Base-by-base conservation (phyloP, 2,329 filamentous ascomycete species). In the Cladophialophora immunda region DNA sequence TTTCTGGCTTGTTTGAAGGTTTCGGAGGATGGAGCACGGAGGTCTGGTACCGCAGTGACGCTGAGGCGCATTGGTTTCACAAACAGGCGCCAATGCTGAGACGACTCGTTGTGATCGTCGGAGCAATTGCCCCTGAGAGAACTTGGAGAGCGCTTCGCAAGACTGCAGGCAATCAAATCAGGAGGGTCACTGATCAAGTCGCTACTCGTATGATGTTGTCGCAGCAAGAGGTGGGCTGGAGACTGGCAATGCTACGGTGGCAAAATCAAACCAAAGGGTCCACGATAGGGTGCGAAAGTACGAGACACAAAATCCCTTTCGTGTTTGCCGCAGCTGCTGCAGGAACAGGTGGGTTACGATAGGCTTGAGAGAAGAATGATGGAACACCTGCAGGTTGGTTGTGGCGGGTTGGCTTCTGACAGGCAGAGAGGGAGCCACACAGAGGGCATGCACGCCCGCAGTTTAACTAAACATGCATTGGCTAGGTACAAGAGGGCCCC, bases 101-200 rank as follows among this genome's bases (percentile, higher is more conserved):
- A n/a, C 36, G 27, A 67, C 19, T 58, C 52, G 64, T 59, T 67
- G 64, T 54, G 58, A 61, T 64, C 61, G 52, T 65, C 64, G 55
- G 61, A 58, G 61, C 41, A 69, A 66, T 69, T 52, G 57, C 60
- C 60, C 60, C 55, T 58, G 34, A 58, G 57, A 29, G 19, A 19
- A 22, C 34, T 27, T 32, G 17, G 25, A n/a, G 50, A 55, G 63
- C 63, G 57, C 57, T 65, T 61, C 47, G 17, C 30, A 47, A 47
- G 22, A 54, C 7, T 25, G 19, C 32, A 29, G 32, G 32, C 29
- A 59, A 32, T 55, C 50, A 57, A 53, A 61, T 36, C 19, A 54
- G 45, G n/a, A 53, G 25, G 41, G 17, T 17, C 19, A 38, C 19
- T 53, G 34, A 2, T 25, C 22, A 27, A 13, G 22, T 4, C 13